phyloP scores from a whole-genome alignment of 495 filamentous ascomycete genomes.

The Xylaria castorea region DNA sequence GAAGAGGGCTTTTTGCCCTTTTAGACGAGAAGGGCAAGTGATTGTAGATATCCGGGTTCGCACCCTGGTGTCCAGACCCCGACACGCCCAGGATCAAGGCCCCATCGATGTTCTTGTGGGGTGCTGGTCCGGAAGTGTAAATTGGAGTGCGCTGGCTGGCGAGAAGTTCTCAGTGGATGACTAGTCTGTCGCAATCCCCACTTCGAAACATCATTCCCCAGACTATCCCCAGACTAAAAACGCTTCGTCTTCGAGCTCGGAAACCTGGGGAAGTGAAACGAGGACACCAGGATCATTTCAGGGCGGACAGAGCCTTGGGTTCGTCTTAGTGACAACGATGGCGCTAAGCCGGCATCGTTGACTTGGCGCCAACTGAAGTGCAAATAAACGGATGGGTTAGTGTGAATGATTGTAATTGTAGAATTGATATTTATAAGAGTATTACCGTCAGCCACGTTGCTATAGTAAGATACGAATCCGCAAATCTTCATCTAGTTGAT shows the following conservation, averaged over 20 bases:
- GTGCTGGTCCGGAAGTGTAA: background rate
- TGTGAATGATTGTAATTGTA: background rate
- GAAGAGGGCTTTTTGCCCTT: constrained; percentile 11
- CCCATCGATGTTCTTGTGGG: background rate
- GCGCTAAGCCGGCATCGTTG: background rate
- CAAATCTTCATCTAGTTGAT: background rate
- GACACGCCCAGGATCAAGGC: background rate
- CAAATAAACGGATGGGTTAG: background rate
- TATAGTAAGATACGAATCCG: background rate
- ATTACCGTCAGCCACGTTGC: background rate
- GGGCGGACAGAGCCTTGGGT: background rate
- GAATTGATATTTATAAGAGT: background rate
- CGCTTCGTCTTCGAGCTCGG: background rate
- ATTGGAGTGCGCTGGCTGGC: background rate
- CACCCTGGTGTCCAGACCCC: background rate
- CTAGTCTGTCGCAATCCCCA: background rate
- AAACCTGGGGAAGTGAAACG: constrained; percentile 7
- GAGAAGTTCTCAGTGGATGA: background rate
- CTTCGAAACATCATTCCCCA: background rate
- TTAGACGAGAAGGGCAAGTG: constrained; percentile 8
- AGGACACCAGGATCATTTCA: background rate
- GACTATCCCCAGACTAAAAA: constrained; percentile 3
- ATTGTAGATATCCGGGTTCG: background rate
- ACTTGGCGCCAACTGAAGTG: background rate
- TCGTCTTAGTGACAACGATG: background rate